Conservation (phyloP, 177 flowering plant species). For the Vitis hybrid region DNA sequence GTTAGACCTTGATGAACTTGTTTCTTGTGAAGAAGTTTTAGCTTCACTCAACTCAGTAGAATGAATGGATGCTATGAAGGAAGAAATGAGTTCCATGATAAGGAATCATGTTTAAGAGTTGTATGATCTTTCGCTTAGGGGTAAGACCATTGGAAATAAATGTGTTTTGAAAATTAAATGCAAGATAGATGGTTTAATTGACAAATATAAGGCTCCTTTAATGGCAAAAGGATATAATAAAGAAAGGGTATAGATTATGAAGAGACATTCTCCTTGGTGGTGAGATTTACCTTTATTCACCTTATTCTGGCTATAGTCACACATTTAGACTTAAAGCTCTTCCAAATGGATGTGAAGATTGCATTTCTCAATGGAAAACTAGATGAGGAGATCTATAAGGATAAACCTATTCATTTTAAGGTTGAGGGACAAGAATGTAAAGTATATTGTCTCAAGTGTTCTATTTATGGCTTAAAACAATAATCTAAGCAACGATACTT, state of each 20-base stretch:
- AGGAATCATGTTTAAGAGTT: conserved; percentile 1
- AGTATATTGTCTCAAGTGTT: neutral
- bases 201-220: neutral
- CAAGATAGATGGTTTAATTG: neutral
- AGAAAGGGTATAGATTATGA: conserved; percentile 3
- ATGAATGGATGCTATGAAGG: neutral
- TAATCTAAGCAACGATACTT: conserved; percentile 1
- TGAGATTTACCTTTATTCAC: neutral
- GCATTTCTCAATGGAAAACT: no score
- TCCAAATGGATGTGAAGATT: no score
- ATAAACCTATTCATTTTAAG: neutral
- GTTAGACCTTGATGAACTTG: no score
- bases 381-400: conserved; percentile 10
- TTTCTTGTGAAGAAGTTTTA: no score
- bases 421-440: neutral
- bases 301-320: no score
- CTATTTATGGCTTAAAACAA: conserved; percentile 1
- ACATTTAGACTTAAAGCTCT: no score
- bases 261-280: neutral
- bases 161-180: no score
- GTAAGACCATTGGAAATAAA: neutral
- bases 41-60: no score
- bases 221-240: neutral
- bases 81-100: neutral
- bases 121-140: neutral